These are phyloP conservation scores for Talaromyces marneffei DNA, from an alignment of 2,329 filamentous ascomycete genomes.

Conservation along the genomic window DNA sequence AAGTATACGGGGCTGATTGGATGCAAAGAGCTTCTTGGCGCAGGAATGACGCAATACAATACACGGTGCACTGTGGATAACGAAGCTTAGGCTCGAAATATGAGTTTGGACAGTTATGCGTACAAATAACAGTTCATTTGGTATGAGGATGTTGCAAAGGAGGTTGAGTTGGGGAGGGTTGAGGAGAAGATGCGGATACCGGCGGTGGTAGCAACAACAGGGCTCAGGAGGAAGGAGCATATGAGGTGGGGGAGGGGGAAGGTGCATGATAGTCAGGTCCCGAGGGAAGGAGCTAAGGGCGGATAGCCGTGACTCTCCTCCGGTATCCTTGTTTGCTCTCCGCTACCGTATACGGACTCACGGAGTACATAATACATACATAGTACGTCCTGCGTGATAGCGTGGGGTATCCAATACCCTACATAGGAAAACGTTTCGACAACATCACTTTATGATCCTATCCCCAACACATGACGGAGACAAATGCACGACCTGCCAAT, in stretches of 20 bases:
- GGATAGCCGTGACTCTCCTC: background rate
- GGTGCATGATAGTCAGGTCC: conserved; percentile 10
- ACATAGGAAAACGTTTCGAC: background rate
- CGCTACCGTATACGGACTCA: no score
- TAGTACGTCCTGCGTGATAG: background rate
- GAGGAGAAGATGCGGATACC: background rate
- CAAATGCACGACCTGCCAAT: background rate
- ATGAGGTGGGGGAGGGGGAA: conserved; percentile 10
- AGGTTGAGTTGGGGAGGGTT: background rate
- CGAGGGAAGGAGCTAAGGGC: conserved; percentile 1
- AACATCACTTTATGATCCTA: background rate
- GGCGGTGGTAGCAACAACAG: background rate
- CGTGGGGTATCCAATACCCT: background rate
- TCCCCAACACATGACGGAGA: background rate
- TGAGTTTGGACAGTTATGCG: background rate
- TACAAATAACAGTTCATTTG: background rate
- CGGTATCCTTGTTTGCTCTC: background rate
- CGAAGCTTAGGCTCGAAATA: background rate
- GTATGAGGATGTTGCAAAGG: background rate
- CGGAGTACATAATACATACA: no score
- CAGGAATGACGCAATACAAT: background rate
- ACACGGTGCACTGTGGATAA: background rate
- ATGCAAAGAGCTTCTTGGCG: background rate
- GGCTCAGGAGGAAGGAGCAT: background rate
- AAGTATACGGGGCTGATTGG: background rate